Conservation (phyloP, 2,329 filamentous ascomycete species). For the Aspergillus caelatus region DNA sequence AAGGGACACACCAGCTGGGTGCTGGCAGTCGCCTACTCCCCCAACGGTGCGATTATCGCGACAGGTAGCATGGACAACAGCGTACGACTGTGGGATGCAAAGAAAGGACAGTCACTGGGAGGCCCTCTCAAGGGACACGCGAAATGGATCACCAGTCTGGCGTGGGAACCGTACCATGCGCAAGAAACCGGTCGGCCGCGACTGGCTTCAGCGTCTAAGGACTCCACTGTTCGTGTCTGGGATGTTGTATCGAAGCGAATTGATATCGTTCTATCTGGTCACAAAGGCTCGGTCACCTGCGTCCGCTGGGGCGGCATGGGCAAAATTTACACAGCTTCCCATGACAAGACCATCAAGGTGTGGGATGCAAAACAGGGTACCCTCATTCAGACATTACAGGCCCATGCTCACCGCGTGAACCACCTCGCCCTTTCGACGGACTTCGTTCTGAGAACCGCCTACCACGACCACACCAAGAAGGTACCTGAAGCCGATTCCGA, state of each 20-base stretch:
- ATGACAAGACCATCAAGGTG: constrained; percentile 89
- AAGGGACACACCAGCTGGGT: constrained; percentile 91
- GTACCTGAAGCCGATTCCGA: constrained; percentile 70
- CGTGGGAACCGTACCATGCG: constrained; percentile 92
- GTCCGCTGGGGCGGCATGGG: constrained; percentile 94
- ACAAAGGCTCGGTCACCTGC: constrained; percentile 86
- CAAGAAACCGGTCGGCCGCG: constrained; percentile 74
- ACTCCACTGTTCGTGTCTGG: constrained; percentile 87
- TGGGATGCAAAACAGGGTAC: constrained; percentile 83
- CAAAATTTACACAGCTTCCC: constrained; percentile 78
- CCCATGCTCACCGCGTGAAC: constrained; percentile 94
- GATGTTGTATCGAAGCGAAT: constrained; percentile 75
- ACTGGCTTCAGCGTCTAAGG: constrained; percentile 85
- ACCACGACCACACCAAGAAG: constrained; percentile 77
- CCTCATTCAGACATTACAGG: constrained; percentile 74
- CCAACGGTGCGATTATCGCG: constrained; percentile 77
- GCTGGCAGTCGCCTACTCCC: constrained; percentile 81
- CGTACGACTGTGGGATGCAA: constrained; percentile 85
- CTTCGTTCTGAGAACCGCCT: constrained; percentile 82
- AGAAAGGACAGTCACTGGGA: constrained; percentile 74
- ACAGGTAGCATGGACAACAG: constrained; percentile 94
- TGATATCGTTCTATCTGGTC: constrained; percentile 81
- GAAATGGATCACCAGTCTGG: constrained; percentile 84
- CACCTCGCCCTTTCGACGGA: constrained; percentile 92
- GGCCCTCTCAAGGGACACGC: constrained; percentile 78